Conservation (phyloP, 176 grass and related monocot species). For the Canna indica region DNA sequence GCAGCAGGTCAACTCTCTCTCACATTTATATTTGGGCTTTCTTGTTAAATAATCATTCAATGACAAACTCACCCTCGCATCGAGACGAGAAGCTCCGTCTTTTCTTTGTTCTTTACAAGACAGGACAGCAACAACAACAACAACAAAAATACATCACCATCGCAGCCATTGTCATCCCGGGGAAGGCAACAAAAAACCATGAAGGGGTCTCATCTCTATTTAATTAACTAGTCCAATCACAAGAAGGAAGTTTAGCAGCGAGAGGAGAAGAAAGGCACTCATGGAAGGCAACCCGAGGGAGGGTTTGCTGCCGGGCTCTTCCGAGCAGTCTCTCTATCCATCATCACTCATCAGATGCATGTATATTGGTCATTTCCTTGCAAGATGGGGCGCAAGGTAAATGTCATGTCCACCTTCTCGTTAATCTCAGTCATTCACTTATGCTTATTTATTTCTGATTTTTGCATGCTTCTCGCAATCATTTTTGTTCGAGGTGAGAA, state of each 20-base stretch:
- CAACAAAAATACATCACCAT: too few species aligned
- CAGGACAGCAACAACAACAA: too few species aligned
- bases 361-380: slow-evolving; percentile 72
- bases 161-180: neutral
- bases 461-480: neutral
- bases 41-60: too few species aligned
- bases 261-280: neutral
- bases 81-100: too few species aligned
- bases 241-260: neutral
- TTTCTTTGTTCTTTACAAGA: too few species aligned
- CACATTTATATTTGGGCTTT: too few species aligned
- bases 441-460: neutral
- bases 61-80: too few species aligned
- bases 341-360: slow-evolving; percentile 43
- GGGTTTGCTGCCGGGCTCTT: slow-evolving; percentile 15
- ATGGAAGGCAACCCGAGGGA: slow-evolving; percentile 17
- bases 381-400: slow-evolving; percentile 76
- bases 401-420: neutral
- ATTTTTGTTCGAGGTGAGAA: neutral
- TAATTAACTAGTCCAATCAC: neutral
- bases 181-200: neutral
- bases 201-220: neutral
- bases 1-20: too few species aligned
- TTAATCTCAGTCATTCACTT: neutral
- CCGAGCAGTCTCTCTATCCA: slow-evolving; percentile 8